A percentile compares a stretch with the other conserved stretches of the same genome.
Evolutionary conservation across 225 moss, liverwort and hornwort species (phyloP).

Genomic region (Polytrichum commune): DNA sequence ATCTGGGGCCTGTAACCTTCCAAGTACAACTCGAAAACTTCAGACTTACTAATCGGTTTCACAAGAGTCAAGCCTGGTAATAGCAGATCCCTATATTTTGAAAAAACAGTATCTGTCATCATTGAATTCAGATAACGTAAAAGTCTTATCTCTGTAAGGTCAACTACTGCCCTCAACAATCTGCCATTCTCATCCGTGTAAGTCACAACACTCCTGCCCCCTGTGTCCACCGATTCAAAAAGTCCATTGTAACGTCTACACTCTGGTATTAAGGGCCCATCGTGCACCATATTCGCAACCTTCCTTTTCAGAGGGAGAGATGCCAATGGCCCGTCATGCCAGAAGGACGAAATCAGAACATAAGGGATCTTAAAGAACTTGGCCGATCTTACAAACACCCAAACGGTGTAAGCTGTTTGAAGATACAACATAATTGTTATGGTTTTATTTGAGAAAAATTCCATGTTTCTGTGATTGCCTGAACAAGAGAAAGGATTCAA

Average conservation of each 20-base stretch:
- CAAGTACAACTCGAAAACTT: conserved; percentile 5
- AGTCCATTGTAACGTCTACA: not conserved
- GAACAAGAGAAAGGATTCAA: no score
- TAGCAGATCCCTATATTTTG: conserved; percentile 8
- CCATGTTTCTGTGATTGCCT: no score
- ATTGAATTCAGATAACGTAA: no score
- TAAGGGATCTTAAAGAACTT: not conserved
- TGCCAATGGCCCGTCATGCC: not conserved
- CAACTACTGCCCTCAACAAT: no score
- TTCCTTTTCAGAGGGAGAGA: conserved; percentile 6
- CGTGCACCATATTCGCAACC: conserved; percentile 4
- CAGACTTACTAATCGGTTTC: not conserved
- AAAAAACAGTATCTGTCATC: not conserved
- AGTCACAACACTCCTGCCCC: no score
- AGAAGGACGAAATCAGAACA: not conserved
- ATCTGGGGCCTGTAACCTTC: not conserved
- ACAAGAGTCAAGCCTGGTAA: conserved; percentile 1
- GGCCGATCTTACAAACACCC: not conserved
- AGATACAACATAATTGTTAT: not conserved
- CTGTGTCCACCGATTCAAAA: no score
- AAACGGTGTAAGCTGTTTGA: not conserved
- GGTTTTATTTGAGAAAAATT: no score
- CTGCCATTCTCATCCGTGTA: no score
- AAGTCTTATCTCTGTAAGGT: no score
- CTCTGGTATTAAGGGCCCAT: conserved; percentile 1